Evolutionary conservation across 768 basidiomycete genomes (phyloP), one percentile per base, ranked within the genome.

Genomic region (Hygrophorus pudorinus): DNA sequence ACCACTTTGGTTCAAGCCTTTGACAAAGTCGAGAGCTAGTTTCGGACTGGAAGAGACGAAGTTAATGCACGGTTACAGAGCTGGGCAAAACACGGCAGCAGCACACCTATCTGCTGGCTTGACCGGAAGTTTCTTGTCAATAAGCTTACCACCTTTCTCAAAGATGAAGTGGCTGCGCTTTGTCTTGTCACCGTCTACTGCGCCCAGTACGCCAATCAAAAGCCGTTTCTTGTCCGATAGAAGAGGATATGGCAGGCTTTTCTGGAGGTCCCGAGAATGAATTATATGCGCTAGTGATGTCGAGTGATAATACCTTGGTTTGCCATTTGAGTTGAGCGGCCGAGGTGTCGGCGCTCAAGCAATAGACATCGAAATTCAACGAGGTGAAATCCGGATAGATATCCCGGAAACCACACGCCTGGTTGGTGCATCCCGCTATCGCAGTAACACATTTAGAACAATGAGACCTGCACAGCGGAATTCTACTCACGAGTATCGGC

Each of bases 141-240:
- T 63, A 34, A 98, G 69, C 60, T 88, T 88, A 1, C 92, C 93
- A 5, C 89, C 91, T 60, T 87, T 85, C 52, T 79, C 86, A 53
- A 97, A 94, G 53, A 97, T 77, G 62, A 94, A 96, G 61, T 94
- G 91, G 51, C 87, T 91, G 11, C 93, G 78, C 65, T 87, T 88
- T 42, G 88, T 89, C 67, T 78, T 86, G 29, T 81, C 85, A 7
- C 81, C 80, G 29, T 76, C 76, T 0, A 73, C 81, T 11, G 88
- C 88, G 12, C 92, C 93, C 20, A 98, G 72, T 2, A 79, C 84
- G 28, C 73, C 71, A 51, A 97, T 87, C 24, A 97, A 70, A 17
- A 70, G 59, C 38, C 81, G 77, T 58, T 90, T 78, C n/a, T 83
- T 88, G 59, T 98, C 93, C 5, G 88, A 94, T 24, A 98, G 71